phyloP scores from a whole-genome alignment of 169 alveolate species.

The Plasmodium blacklocki region DNA sequence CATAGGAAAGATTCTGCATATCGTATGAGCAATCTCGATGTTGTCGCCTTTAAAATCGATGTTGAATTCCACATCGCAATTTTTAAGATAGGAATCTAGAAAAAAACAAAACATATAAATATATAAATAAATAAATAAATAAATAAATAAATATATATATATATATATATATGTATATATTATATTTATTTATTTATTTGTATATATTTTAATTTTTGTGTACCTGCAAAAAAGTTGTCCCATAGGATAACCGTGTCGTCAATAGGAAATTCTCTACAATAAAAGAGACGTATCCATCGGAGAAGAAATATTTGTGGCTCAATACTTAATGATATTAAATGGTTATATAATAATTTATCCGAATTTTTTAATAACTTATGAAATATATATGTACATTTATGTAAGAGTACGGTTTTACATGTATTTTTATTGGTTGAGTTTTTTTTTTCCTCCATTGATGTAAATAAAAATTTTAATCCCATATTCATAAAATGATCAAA shows the following conservation, averaged over 20 bases:
- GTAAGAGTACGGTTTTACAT: conserved; percentile 80
- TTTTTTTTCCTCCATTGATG: conserved; percentile 76
- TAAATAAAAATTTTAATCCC: conserved; percentile 86
- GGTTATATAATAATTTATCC: conserved; percentile 77
- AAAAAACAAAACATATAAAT: not conserved
- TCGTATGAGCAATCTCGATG: conserved; percentile 49
- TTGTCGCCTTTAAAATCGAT: conserved; percentile 33
- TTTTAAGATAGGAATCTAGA: conserved; percentile 41
- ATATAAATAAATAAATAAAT: not conserved
- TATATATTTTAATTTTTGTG: not conserved
- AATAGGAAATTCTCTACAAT: conserved; percentile 86
- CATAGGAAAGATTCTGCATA: conserved; percentile 32
- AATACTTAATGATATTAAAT: conserved; percentile 79
- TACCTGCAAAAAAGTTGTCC: conserved; percentile 81
- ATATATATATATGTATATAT: not conserved
- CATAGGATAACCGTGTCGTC: conserved; percentile 83
- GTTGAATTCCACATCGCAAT: conserved; percentile 13
- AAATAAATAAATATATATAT: not conserved
- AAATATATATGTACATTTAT: conserved; percentile 84
- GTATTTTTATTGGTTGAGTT: conserved; percentile 43
- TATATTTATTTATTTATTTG: not conserved
- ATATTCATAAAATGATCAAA: conserved; percentile 85
- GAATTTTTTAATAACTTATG: conserved; percentile 77
- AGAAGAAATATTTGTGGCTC: conserved; percentile 86
- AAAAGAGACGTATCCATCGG: conserved; percentile 88